Evolutionary conservation across 768 basidiomycete species (phyloP).

Genomic region (Tylopilus subfusipes): DNA sequence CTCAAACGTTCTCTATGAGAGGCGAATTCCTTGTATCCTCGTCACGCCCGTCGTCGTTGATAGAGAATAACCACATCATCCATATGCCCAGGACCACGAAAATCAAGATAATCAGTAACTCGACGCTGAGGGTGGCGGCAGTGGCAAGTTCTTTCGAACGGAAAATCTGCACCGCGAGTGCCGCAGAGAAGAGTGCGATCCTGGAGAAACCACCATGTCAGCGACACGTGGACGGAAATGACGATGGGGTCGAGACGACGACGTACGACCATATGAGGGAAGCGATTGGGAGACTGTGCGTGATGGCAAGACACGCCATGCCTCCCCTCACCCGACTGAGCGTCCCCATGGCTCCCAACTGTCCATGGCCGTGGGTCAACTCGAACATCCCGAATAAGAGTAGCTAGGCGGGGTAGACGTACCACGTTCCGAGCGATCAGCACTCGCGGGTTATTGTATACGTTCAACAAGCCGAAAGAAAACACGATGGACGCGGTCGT

Average conservation of each 20-base stretch:
- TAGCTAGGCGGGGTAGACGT: neutral
- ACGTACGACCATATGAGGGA: slow-evolving; percentile 17
- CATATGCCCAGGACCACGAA: neutral
- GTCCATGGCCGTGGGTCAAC: neutral
- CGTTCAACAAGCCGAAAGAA: slow-evolving; percentile 6
- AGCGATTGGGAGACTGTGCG: slow-evolving; percentile 13
- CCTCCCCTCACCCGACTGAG: slow-evolving; percentile 2
- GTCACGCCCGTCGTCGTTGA: neutral
- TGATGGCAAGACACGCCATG: slow-evolving; percentile 11
- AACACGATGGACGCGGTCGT: slow-evolving; percentile 14
- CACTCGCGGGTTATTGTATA: slow-evolving; percentile 9
- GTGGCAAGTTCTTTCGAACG: neutral
- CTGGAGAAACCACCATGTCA: neutral
- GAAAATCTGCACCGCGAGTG: slow-evolving; percentile 12
- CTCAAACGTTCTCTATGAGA: neutral
- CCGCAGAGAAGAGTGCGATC: slow-evolving; percentile 6
- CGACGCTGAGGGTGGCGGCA: slow-evolving; percentile 1
- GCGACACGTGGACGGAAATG: neutral
- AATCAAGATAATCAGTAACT: neutral
- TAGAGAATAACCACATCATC: slow-evolving; percentile 1
- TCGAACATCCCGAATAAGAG: neutral
- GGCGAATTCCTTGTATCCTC: neutral
- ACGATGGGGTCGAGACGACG: neutral
- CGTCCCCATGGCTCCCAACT: slow-evolving; percentile 6
- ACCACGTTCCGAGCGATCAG: slow-evolving; percentile 5